These are phyloP conservation scores for Leccinum boreale DNA, from an alignment of 768 basidiomycete genomes.

Conservation along the genomic window DNA sequence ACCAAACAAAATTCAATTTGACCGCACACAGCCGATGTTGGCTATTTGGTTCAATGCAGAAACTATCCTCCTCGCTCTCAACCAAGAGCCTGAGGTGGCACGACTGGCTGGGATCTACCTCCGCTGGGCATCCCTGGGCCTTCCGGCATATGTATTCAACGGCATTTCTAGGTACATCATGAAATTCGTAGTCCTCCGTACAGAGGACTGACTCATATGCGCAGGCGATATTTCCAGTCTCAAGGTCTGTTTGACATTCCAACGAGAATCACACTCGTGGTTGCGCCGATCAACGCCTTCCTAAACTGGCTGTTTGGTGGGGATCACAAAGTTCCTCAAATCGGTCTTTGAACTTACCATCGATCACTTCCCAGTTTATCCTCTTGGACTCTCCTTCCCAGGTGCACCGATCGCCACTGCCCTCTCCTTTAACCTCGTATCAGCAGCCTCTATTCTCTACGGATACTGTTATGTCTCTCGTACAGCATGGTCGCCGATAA, in stretches of 20 bases:
- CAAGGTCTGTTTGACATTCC: conserved; percentile 86
- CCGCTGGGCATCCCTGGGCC: conserved; percentile 68
- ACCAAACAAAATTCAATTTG: background rate
- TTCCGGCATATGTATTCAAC: conserved; percentile 72
- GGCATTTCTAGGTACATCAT: conserved; percentile 44
- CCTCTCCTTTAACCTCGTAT: conserved; percentile 85
- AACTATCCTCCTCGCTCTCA: conserved; percentile 65
- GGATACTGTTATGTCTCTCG: conserved; percentile 57
- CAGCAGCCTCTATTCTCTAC: conserved; percentile 57
- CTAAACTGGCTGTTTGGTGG: conserved; percentile 84
- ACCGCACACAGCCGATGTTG: conserved; percentile 43
- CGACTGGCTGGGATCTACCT: conserved; percentile 74
- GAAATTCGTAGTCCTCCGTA: background rate
- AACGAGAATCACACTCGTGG: conserved; percentile 74
- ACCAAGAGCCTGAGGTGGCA: conserved; percentile 84
- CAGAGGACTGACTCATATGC: background rate
- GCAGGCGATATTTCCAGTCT: conserved; percentile 62
- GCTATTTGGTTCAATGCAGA: conserved; percentile 85
- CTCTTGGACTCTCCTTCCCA: conserved; percentile 80
- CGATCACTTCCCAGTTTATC: conserved; percentile 28
- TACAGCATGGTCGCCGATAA: conserved; percentile 70
- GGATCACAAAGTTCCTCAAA: conserved; percentile 6
- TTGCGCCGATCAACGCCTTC: conserved; percentile 82
- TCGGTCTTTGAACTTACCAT: background rate
- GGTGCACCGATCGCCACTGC: conserved; percentile 92